Percentiles rank a stretch among this genome's conserved stretches.
These are phyloP conservation scores for Cokeromyces recurvatus DNA, from an alignment of 371 early-diverging fungal species.

Conservation along the genomic window DNA sequence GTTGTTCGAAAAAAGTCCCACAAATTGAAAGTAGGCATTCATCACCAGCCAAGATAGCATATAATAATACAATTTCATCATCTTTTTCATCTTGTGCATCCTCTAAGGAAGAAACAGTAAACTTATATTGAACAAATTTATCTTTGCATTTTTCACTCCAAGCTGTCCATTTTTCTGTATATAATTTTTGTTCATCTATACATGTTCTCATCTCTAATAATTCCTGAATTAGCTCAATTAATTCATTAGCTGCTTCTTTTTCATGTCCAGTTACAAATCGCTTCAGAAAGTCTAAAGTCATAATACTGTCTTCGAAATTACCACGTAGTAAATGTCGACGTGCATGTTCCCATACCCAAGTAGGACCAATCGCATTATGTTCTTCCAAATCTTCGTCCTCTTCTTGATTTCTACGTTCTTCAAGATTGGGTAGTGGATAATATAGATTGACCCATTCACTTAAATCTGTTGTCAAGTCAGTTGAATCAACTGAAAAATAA, in stretches of 20 bases:
- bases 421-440: not conserved
- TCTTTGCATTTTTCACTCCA: constrained; percentile 1
- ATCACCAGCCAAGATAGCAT: not conserved
- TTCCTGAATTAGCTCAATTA: not conserved
- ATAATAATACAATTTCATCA: not conserved
- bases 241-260: too few species aligned
- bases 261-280: too few species aligned
- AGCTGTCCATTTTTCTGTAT: not conserved
- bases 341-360: not conserved
- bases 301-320: too few species aligned
- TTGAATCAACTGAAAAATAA: too few species aligned
- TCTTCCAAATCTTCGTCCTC: not conserved
- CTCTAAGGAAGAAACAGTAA: not conserved
- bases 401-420: not conserved
- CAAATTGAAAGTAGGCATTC: too few species aligned
- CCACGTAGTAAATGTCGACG: constrained; percentile 4
- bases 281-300: too few species aligned
- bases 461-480: not conserved
- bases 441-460: constrained; percentile 5
- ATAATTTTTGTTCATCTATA: too few species aligned
- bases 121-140: not conserved
- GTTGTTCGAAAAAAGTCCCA: constrained; percentile 4
- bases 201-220: not conserved
- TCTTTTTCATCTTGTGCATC: not conserved
- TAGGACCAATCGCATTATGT: not conserved